A percentile compares a stretch with the other conserved stretches of the same genome.
phyloP scores from a whole-genome alignment of 345 rosid species.

The Aquilaria sinensis region DNA sequence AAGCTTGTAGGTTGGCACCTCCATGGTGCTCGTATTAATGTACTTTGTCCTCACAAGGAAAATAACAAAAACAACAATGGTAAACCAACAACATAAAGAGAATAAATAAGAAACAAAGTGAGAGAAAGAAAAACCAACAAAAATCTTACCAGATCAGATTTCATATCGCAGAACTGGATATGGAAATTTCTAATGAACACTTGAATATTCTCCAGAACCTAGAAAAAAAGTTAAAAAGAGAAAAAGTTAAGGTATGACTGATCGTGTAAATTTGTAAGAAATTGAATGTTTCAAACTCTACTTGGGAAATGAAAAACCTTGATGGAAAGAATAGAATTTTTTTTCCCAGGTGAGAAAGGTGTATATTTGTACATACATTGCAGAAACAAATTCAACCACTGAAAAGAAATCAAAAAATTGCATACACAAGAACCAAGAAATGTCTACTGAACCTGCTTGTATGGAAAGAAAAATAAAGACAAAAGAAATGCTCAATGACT shows the following conservation, averaged over 20 bases:
- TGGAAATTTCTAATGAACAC: constrained; percentile 76
- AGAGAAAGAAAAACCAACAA: neutral
- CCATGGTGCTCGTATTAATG: too few relatives aligned
- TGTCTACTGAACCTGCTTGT: too few relatives aligned
- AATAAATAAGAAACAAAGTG: constrained; percentile 1
- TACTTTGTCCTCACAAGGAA: too few relatives aligned
- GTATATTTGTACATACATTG: too few relatives aligned
- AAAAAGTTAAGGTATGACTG: neutral
- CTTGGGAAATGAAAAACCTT: too few relatives aligned
- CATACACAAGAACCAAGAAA: too few relatives aligned
- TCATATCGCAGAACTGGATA: constrained; percentile 48
- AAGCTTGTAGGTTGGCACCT: too few relatives aligned
- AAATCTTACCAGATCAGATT: constrained; percentile 49
- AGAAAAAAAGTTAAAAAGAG: constrained; percentile 17
- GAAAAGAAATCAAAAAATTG: neutral
- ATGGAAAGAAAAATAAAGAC: too few relatives aligned
- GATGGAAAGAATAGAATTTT: too few relatives aligned
- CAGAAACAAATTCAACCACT: neutral
- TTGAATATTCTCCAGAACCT: constrained; percentile 88
- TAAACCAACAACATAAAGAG: neutral
- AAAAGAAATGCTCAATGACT: neutral
- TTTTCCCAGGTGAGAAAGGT: too few relatives aligned
- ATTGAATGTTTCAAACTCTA: too few relatives aligned
- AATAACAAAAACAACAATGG: neutral
- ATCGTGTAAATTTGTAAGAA: too few relatives aligned